Percentiles rank a stretch among this genome's conserved stretches.
Evolutionary conservation across 176 grass and related monocot genomes (phyloP).

Genomic region (Ensete ventricosum): DNA sequence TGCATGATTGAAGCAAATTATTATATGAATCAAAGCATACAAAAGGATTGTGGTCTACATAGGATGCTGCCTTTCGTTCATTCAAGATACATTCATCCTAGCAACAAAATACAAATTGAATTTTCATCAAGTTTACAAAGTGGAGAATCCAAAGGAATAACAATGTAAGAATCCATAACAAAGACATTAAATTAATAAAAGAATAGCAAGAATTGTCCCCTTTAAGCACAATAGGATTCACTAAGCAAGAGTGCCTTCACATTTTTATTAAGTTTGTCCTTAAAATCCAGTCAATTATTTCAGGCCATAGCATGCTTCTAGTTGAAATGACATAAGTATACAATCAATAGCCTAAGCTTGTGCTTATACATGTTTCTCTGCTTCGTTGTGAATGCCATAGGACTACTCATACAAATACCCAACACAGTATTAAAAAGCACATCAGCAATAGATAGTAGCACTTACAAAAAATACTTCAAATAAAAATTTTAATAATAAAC

Average conservation of each 20-base stretch:
- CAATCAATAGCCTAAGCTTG: background rate
- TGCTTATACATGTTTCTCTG: no score
- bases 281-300: no score
- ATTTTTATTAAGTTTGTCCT: background rate
- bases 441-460: background rate
- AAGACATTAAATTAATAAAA: background rate
- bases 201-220: background rate
- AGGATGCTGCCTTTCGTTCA: background rate
- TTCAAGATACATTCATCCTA: background rate
- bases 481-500: background rate
- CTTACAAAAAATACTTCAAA: background rate
- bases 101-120: background rate
- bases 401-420: no score
- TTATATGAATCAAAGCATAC: background rate
- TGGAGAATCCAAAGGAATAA: no score
- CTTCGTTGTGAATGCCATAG: no score
- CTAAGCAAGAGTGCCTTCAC: background rate
- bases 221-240: background rate
- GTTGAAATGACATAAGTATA: background rate
- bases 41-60: background rate
- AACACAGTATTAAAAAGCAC: no score
- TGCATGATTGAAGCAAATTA: conserved; percentile 17
- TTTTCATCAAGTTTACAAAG: no score
- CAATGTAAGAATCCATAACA: background rate
- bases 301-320: no score